Base-by-base conservation (phyloP, 2,329 filamentous ascomycete genomes). In the Myrmaecium sp. region DNA sequence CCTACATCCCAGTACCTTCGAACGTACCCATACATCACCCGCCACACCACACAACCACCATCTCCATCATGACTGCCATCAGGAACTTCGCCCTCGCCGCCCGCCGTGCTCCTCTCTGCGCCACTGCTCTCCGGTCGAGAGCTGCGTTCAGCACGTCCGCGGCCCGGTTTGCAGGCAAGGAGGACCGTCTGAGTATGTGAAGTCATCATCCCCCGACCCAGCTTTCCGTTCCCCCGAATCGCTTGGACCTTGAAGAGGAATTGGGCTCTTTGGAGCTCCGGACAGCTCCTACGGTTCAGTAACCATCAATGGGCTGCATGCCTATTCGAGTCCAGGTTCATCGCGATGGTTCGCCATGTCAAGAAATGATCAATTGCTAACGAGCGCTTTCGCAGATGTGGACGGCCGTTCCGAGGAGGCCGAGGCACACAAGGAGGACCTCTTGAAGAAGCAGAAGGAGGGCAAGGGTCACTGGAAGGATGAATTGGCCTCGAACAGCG, bases 401-500 rank as follows among this genome's bases (percentile, higher is more conserved):
- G 32, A 44, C 11, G 52, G 47, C 25, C 39, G 38, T n/a, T 39
- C 47, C 7, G 46, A 55, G 12, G 45, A 60, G 31, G 30, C 56
- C 16, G 57, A 60, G 28, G 28, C 40, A 25, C 45, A 48, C 22
- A 61, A 60, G 42, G 49, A 59, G 30, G 51, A 58, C 28, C 52
- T 57, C 32, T 33, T 59, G 21, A 37, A 49, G 31, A 55, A 58
- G 33, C 53, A 57, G 36, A 39, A 52, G 32, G 38, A 51, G 21
- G 55, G 54, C 30, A 40, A 55, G 34, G 51, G 51, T 14, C 36
- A 56, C 11, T 57, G 54, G 54, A 46, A 54, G 31, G 54, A 58
- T 31, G 47, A 53, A 29, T 42, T 60, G 8, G 52, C 52, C 4
- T 54, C 49, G 27, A 32, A 39, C 4, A 48, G 49, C 15, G 57